These are phyloP conservation scores for Fusarium papillatum DNA, from an alignment of 2,329 filamentous ascomycete species.

Conservation along the genomic window DNA sequence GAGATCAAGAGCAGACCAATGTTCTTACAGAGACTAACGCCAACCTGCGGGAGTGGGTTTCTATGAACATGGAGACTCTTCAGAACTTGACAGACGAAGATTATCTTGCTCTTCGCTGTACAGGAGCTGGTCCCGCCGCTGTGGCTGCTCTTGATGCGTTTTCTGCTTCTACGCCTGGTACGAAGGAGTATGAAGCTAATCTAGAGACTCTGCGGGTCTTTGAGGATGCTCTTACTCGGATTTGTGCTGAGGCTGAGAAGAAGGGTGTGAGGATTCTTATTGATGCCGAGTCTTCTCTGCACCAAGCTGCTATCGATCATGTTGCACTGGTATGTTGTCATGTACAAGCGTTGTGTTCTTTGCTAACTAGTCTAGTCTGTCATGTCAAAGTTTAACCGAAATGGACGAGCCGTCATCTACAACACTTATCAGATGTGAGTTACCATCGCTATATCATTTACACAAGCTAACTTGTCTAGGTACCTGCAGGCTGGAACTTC, in stretches of 20 bases:
- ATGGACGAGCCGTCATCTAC: constrained; percentile 9
- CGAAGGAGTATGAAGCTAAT: background rate
- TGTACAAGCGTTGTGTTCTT: too few species aligned
- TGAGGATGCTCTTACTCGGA: constrained; percentile 8
- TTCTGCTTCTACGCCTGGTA: background rate
- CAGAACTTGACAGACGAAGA: constrained; percentile 3
- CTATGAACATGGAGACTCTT: constrained; percentile 13
- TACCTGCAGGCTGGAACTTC: constrained; percentile 11
- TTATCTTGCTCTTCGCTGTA: constrained; percentile 12
- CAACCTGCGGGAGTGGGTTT: constrained; percentile 8
- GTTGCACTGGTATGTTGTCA: constrained; percentile 10
- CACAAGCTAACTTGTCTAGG: background rate
- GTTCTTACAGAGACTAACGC: background rate
- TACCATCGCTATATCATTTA: fast-evolving
- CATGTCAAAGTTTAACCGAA: constrained; percentile 11
- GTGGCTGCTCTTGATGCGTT: constrained; percentile 15
- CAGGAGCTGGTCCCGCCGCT: constrained; percentile 15
- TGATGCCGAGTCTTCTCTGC: constrained; percentile 18
- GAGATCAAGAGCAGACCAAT: background rate
- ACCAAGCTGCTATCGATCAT: constrained; percentile 13
- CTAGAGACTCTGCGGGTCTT: constrained; percentile 3
- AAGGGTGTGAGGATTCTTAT: constrained; percentile 16
- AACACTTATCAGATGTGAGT: constrained; percentile 24
- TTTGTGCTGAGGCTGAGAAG: background rate
- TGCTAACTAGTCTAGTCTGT: constrained; percentile 1